Base-by-base conservation (phyloP, 495 filamentous ascomycete species). In the Durotheca rogersii region DNA sequence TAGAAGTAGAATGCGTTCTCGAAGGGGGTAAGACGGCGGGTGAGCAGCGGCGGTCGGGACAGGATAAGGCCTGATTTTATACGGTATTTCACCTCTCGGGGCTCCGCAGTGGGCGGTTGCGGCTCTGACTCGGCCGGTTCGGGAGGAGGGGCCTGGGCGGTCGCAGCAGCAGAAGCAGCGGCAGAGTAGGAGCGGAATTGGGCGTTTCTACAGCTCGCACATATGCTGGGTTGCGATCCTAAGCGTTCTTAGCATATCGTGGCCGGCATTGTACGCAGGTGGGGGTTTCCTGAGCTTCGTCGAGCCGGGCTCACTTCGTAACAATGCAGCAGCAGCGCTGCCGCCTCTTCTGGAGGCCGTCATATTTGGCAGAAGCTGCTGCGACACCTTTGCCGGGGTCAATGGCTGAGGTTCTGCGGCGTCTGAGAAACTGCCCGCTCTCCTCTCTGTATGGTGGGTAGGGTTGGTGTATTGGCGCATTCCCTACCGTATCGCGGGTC, bases 1-100 rank as follows among this genome's bases (percentile, higher is more conserved):
- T 99, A 99, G 67, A 97, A 88, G 75, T 84, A 93, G 74, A 81
- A 96, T 41, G 91, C 76, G 66, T 89, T 85, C 70, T 99, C 93
- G 69, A 99, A 97, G 9, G 87, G 77, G 23, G 84, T 85, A 12
- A 89, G 85, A 40, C 85, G 76, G 51, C 86, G 87, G 41, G 94
- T 97, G 54, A 99, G 76, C 39, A 90, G 72, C 6, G 93, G 93
- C 4, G 94, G 82, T 23, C 93, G 88, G 19, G 89, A 90, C 48
- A 99, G 86, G 50, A 96, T 82, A 45, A 96, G 75, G 42, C 84
- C 83, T 50, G 89, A 81, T 48, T 85, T 84, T 75, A 94, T 82
- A 47, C 71, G 76, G 74, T 89, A 88, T 54, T 73, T 56, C 38
- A 57, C 25, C 17, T 50, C 42, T 9, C 41, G 47, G 15, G 60